A percentile compares a stretch with the other conserved stretches of the same genome.
Conservation (phyloP, 805 yeast genomes). For the Ogataea polymorpha region DNA sequence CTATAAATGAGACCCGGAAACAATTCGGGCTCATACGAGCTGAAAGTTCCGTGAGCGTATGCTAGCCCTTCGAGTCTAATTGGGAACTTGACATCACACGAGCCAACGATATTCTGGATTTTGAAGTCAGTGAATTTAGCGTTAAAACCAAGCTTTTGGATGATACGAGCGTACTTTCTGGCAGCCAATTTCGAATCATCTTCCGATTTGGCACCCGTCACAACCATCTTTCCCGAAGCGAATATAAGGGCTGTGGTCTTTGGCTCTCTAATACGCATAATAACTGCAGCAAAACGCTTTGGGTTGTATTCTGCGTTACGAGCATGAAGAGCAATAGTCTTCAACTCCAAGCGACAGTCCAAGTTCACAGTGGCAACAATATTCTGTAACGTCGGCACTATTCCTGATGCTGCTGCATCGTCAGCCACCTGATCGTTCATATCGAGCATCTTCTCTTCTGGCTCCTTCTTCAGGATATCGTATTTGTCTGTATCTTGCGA, state of each 20-base stretch:
- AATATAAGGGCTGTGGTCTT: slow-evolving; percentile 96
- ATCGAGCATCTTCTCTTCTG: slow-evolving; percentile 33
- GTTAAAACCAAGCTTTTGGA: slow-evolving; percentile 95
- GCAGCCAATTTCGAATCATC: slow-evolving; percentile 98
- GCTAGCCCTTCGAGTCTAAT: slow-evolving; percentile 97
- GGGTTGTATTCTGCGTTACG: slow-evolving; percentile 99
- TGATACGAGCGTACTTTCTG: slow-evolving; percentile 95
- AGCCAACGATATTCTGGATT: slow-evolving; percentile 96
- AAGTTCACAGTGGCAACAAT: slow-evolving; percentile 97
- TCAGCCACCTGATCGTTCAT: slow-evolving; percentile 36
- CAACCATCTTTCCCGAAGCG: slow-evolving; percentile 99
- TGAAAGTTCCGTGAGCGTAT: slow-evolving; percentile 97
- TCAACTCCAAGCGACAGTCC: slow-evolving; percentile 92
- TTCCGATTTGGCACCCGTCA: slow-evolving; percentile 98
- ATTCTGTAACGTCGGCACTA: slow-evolving; percentile 92
- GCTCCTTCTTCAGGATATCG: slow-evolving; percentile 21
- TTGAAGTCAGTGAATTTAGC: slow-evolving; percentile 98
- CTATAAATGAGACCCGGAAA: slow-evolving; percentile 98
- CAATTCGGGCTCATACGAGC: slow-evolving; percentile 95
- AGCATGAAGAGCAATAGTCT: slow-evolving; percentile 96
- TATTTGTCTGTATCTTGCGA: slow-evolving; percentile 17
- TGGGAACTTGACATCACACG: slow-evolving; percentile 98
- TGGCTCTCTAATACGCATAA: slow-evolving; percentile 98
- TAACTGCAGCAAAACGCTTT: slow-evolving; percentile 97
- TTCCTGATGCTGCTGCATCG: slow-evolving; percentile 84